Conservation (phyloP, 225 moss, liverwort and hornwort species). For the Anthoceros angustus region DNA sequence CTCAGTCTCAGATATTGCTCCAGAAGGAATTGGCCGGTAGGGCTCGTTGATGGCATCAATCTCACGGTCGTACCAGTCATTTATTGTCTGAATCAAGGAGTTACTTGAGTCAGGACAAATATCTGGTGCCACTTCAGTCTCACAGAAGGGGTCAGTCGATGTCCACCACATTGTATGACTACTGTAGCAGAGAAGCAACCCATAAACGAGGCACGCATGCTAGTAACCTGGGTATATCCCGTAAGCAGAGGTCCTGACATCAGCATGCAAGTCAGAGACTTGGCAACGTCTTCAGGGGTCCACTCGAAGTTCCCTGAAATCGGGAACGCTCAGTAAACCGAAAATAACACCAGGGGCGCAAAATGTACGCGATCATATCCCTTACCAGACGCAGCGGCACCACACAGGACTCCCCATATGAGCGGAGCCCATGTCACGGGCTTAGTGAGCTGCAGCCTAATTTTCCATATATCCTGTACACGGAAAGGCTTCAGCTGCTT, state of each 20-base stretch:
- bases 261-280: conserved; percentile 80
- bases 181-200: too few relatives aligned
- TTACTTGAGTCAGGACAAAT: background rate
- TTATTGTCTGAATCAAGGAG: conserved; percentile 51
- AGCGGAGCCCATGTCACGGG: conserved; percentile 97
- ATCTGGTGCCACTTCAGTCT: too few relatives aligned
- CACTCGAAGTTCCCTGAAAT: conserved; percentile 69
- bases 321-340: background rate
- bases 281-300: conserved; percentile 72
- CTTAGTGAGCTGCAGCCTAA: conserved; percentile 85
- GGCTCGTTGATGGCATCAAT: conserved; percentile 99
- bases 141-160: too few relatives aligned
- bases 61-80: conserved; percentile 91
- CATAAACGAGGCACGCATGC: too few relatives aligned
- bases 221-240: conserved; percentile 78
- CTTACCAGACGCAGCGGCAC: conserved; percentile 89
- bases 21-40: conserved; percentile 92
- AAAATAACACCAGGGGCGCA: background rate
- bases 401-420: conserved; percentile 90
- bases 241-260: conserved; percentile 92
- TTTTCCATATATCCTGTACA: conserved; percentile 85
- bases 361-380: background rate
- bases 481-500: background rate
- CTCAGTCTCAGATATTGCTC: conserved; percentile 68
- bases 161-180: too few relatives aligned